phyloP scores from a whole-genome alignment of 768 basidiomycete species.

The Amylocystis lapponica region DNA sequence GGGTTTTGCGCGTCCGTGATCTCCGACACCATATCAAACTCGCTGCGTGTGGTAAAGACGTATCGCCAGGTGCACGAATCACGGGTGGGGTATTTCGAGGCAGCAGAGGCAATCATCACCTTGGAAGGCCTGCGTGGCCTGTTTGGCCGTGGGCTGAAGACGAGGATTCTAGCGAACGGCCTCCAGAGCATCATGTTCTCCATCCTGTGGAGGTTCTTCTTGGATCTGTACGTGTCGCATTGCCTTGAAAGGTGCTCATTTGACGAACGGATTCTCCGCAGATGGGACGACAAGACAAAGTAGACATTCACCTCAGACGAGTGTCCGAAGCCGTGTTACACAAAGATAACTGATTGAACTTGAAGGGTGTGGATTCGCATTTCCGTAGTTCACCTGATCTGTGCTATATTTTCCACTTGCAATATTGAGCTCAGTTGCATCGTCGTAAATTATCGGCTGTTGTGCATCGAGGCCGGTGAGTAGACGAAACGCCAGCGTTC shows the following conservation, averaged over 20 bases:
- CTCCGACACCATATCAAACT: constrained; percentile 86
- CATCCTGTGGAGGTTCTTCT: constrained; percentile 85
- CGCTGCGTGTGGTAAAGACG: constrained; percentile 89
- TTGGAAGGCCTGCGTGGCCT: constrained; percentile 74
- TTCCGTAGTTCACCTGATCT: no score
- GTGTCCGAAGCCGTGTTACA: not conserved
- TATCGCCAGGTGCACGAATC: constrained; percentile 88
- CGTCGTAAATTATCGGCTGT: no score
- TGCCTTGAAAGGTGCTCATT: not conserved
- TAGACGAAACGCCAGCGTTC: no score
- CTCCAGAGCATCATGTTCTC: constrained; percentile 90
- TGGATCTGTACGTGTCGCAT: constrained; percentile 68
- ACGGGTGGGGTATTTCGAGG: constrained; percentile 71
- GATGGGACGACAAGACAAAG: constrained; percentile 18
- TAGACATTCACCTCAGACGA: constrained; percentile 4
- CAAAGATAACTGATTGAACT: no score
- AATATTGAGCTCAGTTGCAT: no score
- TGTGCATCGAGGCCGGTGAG: no score
- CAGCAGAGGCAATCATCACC: constrained; percentile 70
- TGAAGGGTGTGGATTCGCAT: no score
- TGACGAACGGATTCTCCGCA: not conserved
- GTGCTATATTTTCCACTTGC: no score
- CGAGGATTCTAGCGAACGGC: constrained; percentile 85
- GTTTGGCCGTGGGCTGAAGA: constrained; percentile 87
- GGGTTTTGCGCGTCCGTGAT: constrained; percentile 84